Evolutionary conservation across 2,329 filamentous ascomycete genomes (phyloP), one percentile per base, ranked within the genome.

Genomic region (Amesomyces nigricolor): DNA sequence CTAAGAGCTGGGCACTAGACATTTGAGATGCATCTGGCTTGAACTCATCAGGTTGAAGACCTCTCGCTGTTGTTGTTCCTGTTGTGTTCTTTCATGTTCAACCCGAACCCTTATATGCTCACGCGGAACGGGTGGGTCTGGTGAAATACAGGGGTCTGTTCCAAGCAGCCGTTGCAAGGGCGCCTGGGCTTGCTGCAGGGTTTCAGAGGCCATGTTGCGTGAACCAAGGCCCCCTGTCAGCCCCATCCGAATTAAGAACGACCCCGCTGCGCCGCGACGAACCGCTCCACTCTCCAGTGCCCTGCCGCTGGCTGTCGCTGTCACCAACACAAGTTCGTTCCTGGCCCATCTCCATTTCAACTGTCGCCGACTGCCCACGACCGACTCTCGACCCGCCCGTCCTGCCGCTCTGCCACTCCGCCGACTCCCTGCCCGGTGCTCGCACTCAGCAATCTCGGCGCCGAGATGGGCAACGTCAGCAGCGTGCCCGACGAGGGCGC

Each of bases 381-480:
- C 47, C 39, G 29, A 26, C 37, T 42, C 48, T 35, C 56, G 32
- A 51, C 56, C 50, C 44, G 40, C 45, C 45, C 47, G 49, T 50
- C 47, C 55, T 53, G 55, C 6, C 51, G 17, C 47, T 51, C 61
- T 67, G 9, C 43, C 51, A 52, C 48, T 46, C 19, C 47, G 51
- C 51, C 53, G 37, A 54, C 40, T 13, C 22, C 22, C 22, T 26
- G 46, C 48, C 48, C 56, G 56, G 56, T 53, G 51, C 43, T 47
- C 54, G 30, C 45, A 42, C 48, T 51, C 60, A 59, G 59, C 60
- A 62, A 62, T 61, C 61, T 48, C 61, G 62, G 55, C 61, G 59
- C 71, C 75, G 81, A 73, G 71, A 99, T 99, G 94, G 94, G 94
- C 69, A 91, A 88, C 77, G 86, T 96, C 73, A 86, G 84, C 72